phyloP scores from a whole-genome alignment of 345 rosid species.

The Euclidium syriacum region DNA sequence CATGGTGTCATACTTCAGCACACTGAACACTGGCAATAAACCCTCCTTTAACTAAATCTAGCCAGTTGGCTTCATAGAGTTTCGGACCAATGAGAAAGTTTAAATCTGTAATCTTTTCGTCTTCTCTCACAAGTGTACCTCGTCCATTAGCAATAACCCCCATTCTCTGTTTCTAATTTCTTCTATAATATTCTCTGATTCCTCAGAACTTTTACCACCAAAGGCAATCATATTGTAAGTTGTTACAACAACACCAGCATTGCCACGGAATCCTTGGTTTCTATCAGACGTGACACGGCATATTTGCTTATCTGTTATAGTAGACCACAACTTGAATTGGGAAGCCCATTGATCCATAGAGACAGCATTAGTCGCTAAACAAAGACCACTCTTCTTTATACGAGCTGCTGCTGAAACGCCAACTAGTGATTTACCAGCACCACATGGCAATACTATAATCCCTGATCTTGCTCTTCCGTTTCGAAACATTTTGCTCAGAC shows the following conservation, averaged over 20 bases:
- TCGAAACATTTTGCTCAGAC: conserved; percentile 99
- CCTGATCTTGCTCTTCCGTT: conserved; percentile 99
- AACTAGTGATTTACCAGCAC: conserved; percentile 97
- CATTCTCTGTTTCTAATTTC: conserved; percentile 98
- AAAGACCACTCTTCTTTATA: conserved; percentile 91
- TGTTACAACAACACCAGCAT: conserved; percentile 96
- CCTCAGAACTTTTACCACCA: conserved; percentile 96
- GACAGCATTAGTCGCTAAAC: conserved; percentile 97
- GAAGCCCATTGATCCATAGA: conserved; percentile 99
- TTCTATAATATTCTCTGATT: conserved; percentile 92
- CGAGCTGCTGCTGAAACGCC: conserved; percentile 95
- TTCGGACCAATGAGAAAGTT: conserved; percentile 98
- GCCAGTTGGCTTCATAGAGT: conserved; percentile 97
- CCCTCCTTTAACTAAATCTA: conserved; percentile 96
- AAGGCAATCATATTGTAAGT: conserved; percentile 98
- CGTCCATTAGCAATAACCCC: conserved; percentile 98
- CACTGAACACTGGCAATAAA: conserved; percentile 98
- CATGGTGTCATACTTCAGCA: conserved; percentile 99
- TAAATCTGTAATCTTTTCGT: conserved; percentile 95
- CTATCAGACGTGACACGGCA: conserved; percentile 96
- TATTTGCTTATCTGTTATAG: conserved; percentile 78
- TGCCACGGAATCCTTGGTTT: conserved; percentile 93
- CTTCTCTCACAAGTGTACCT: conserved; percentile 99
- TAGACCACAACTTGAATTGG: conserved; percentile 92
- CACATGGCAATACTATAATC: conserved; percentile 93